Evolutionary conservation across 345 rosid genomes (phyloP).

Genomic region (Pelargonium nanum): DNA sequence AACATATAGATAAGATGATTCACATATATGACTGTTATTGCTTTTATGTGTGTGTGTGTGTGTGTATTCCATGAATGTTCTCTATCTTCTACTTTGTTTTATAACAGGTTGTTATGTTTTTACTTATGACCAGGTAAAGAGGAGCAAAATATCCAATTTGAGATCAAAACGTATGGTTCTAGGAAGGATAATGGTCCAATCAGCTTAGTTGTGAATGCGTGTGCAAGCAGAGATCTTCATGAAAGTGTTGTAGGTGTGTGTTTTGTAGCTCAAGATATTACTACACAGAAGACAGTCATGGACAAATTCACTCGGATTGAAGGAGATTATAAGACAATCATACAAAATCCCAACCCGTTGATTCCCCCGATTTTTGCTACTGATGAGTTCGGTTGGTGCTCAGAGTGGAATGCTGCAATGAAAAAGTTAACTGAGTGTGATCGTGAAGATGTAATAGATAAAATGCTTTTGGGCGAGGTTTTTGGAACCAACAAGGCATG

Average conservation of each 20-base stretch:
- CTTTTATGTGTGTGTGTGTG: neutral
- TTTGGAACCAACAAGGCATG: slow-evolving; percentile 61
- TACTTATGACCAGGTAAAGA: slow-evolving; percentile 59
- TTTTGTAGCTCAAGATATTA: slow-evolving; percentile 92
- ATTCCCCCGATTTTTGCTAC: slow-evolving; percentile 88
- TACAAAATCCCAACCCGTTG: slow-evolving; percentile 84
- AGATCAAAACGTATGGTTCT: slow-evolving; percentile 69
- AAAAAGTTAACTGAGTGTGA: slow-evolving; percentile 65
- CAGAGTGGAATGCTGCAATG: slow-evolving; percentile 98
- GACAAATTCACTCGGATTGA: slow-evolving; percentile 95
- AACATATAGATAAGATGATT: neutral
- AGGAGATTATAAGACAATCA: slow-evolving; percentile 91
- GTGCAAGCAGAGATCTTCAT: slow-evolving; percentile 77
- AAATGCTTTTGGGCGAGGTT: slow-evolving; percentile 83
- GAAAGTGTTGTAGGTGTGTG: slow-evolving; percentile 85
- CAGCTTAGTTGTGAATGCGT: slow-evolving; percentile 82
- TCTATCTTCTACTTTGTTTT: too few relatives aligned
- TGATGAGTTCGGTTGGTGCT: slow-evolving; percentile 94
- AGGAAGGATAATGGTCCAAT: slow-evolving; percentile 54
- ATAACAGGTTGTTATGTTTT: slow-evolving; percentile 1
- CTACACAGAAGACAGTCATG: slow-evolving; percentile 84
- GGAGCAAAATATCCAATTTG: slow-evolving; percentile 72
- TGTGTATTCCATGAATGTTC: neutral
- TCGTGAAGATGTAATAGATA: slow-evolving; percentile 72
- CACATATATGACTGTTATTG: neutral